Percentiles rank a stretch among this genome's conserved stretches.
phyloP scores from a whole-genome alignment of 176 grass and related monocot genomes.

The Eleusine coracana region DNA sequence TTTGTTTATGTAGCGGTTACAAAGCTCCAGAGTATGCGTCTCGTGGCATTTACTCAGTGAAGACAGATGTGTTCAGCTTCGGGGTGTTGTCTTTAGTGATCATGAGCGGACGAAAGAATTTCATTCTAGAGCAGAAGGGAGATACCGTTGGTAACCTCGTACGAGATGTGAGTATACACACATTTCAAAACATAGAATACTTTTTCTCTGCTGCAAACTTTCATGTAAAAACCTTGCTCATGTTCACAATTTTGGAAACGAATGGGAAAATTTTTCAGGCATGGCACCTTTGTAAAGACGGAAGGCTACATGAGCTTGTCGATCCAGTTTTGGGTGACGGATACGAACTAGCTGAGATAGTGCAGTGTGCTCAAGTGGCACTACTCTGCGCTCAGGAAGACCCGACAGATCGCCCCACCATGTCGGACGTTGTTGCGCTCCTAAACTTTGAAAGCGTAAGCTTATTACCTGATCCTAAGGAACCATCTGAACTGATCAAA shows the following conservation, averaged over 20 bases:
- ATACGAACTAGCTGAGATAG: conserved; percentile 26
- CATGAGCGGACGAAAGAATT: conserved; percentile 49
- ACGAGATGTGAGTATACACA: conserved; percentile 43
- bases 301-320: conserved; percentile 36
- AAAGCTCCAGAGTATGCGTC: conserved; percentile 53
- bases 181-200: conserved; percentile 14
- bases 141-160: conserved; percentile 50
- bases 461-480: conserved; percentile 24
- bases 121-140: conserved; percentile 15
- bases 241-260: not conserved
- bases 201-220: not conserved
- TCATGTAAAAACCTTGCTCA: not conserved
- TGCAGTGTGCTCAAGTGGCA: conserved; percentile 19
- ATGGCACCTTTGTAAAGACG: conserved; percentile 42
- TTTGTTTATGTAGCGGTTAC: conserved; percentile 46
- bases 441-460: conserved; percentile 17
- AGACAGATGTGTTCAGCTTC: conserved; percentile 68
- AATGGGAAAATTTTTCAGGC: conserved; percentile 21
- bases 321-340: conserved; percentile 30
- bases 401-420: conserved; percentile 41
- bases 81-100: conserved; percentile 47
- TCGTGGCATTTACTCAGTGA: conserved; percentile 46
- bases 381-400: conserved; percentile 53
- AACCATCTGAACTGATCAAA: not conserved
- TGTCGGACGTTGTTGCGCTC: conserved; percentile 34